A percentile compares a stretch with the other conserved stretches of the same genome.
These are phyloP conservation scores for Edaphochlamys debaryana DNA, from an alignment of 139 green algal species.

Conservation along the genomic window DNA sequence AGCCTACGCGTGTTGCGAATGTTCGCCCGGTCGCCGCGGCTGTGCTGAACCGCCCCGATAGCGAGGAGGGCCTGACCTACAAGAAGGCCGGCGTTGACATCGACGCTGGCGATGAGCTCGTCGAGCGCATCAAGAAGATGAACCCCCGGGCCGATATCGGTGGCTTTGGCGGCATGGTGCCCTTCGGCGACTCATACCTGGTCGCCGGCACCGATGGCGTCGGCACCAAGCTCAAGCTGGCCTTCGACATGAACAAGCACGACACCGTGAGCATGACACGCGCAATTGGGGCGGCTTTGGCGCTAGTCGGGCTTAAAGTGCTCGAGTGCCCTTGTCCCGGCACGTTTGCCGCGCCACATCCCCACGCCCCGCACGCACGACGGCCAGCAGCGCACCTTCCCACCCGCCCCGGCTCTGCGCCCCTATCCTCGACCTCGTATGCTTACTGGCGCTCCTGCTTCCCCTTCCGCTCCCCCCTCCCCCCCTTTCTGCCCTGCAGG, in stretches of 20 bases:
- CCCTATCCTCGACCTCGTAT: background rate
- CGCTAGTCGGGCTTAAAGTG: too few relatives aligned
- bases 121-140: slow-evolving; percentile 92
- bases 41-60: slow-evolving; percentile 23
- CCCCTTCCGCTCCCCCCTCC: background rate
- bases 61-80: slow-evolving; percentile 75
- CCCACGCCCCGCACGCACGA: too few relatives aligned
- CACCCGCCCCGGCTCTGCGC: background rate
- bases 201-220: slow-evolving; percentile 98
- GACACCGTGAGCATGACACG: slow-evolving; percentile 82
- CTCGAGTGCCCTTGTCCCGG: too few relatives aligned
- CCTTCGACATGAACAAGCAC: slow-evolving; percentile 96
- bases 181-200: slow-evolving; percentile 96
- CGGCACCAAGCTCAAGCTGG: slow-evolving; percentile 98
- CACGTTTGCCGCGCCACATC: background rate
- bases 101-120: slow-evolving; percentile 96
- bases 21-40: slow-evolving; percentile 6
- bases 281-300: too few relatives aligned
- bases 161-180: slow-evolving; percentile 95
- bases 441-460: background rate
- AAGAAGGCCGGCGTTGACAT: slow-evolving; percentile 97
- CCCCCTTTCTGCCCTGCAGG: slow-evolving; percentile 4
- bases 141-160: slow-evolving; percentile 89
- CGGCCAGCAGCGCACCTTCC: too few relatives aligned
- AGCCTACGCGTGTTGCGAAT: slow-evolving; percentile 6